A percentile compares a stretch with the other conserved stretches of the same genome.
Conservation (phyloP, 2,329 filamentous ascomycete species). For the Sporothrix euskadiensis region DNA sequence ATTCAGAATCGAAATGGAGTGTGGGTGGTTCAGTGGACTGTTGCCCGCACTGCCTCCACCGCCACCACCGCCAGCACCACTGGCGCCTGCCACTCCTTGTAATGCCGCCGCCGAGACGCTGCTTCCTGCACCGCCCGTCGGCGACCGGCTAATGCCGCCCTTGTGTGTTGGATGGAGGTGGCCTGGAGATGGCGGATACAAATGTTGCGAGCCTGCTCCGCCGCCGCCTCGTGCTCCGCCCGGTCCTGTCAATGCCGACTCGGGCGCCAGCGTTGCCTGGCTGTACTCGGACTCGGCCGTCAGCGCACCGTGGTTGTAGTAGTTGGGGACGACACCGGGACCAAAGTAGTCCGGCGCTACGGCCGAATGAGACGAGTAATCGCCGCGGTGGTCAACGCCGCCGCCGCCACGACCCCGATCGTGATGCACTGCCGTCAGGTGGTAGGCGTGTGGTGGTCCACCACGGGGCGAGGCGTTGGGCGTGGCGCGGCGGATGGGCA, state of each 20-base stretch:
- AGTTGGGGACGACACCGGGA: constrained; percentile 46
- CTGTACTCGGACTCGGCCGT: constrained; percentile 26
- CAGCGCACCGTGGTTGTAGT: constrained; percentile 21
- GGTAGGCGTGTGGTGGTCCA: constrained; percentile 45
- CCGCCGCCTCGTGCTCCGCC: not conserved
- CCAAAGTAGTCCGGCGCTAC: constrained; percentile 80
- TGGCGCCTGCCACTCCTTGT: not conserved
- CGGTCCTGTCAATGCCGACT: not conserved
- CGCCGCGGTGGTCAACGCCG: constrained; percentile 42
- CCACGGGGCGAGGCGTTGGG: constrained; percentile 75
- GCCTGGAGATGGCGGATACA: constrained; percentile 34
- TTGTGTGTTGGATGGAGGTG: constrained; percentile 24
- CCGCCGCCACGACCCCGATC: not conserved
- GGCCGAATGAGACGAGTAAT: constrained; percentile 61
- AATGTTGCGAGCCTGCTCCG: constrained; percentile 8
- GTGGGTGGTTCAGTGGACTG: constrained; percentile 40
- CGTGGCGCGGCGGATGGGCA: constrained; percentile 59
- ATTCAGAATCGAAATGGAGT: constrained; percentile 70
- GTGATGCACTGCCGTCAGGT: not conserved
- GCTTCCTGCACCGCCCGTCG: not conserved
- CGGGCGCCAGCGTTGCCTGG: constrained; percentile 9
- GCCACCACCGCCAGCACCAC: not conserved
- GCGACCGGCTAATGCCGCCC: constrained; percentile 21
- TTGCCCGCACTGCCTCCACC: constrained; percentile 25
- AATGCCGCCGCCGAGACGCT: not conserved